Percentiles rank a stretch among this genome's conserved stretches.
phyloP scores from a whole-genome alignment of 2,329 filamentous ascomycete genomes.

The Venturiaceae sp. region DNA sequence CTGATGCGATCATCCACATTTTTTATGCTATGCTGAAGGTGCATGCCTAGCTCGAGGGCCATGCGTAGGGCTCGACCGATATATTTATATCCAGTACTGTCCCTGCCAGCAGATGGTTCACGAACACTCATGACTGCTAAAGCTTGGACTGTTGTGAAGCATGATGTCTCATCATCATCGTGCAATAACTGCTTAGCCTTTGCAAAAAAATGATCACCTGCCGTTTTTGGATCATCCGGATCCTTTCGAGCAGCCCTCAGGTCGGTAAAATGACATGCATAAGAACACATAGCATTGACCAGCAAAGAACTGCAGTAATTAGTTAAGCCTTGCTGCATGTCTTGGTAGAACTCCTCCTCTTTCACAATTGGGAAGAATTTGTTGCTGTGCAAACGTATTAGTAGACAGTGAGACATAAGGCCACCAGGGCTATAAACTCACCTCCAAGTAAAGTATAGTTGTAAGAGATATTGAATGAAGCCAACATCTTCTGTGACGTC shows the following conservation, averaged over 20 bases:
- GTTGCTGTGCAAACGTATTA: constrained; percentile 34
- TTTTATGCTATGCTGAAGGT: constrained; percentile 34
- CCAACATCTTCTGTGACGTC: constrained; percentile 46
- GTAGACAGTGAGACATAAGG: neutral
- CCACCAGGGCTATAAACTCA: neutral
- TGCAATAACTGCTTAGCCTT: constrained; percentile 55
- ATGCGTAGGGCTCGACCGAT: constrained; percentile 63
- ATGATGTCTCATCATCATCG: constrained; percentile 44
- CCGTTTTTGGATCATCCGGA: constrained; percentile 51
- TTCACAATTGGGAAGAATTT: constrained; percentile 64
- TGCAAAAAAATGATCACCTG: constrained; percentile 66
- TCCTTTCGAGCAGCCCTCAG: constrained; percentile 54
- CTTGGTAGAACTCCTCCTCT: constrained; percentile 59
- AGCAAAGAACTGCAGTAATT: constrained; percentile 60
- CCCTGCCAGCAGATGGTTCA: constrained; percentile 62
- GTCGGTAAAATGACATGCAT: constrained; percentile 60
- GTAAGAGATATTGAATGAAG: constrained; percentile 54
- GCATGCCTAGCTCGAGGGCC: constrained; percentile 62
- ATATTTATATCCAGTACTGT: constrained; percentile 64
- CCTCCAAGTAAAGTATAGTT: constrained; percentile 60
- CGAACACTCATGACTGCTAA: constrained; percentile 66
- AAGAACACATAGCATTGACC: constrained; percentile 54
- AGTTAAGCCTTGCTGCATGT: constrained; percentile 51
- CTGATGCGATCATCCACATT: constrained; percentile 32
- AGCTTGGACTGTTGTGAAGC: constrained; percentile 62